Conservation (phyloP, 1,284 basidiomycete species). For the Trametes hirsuta region DNA sequence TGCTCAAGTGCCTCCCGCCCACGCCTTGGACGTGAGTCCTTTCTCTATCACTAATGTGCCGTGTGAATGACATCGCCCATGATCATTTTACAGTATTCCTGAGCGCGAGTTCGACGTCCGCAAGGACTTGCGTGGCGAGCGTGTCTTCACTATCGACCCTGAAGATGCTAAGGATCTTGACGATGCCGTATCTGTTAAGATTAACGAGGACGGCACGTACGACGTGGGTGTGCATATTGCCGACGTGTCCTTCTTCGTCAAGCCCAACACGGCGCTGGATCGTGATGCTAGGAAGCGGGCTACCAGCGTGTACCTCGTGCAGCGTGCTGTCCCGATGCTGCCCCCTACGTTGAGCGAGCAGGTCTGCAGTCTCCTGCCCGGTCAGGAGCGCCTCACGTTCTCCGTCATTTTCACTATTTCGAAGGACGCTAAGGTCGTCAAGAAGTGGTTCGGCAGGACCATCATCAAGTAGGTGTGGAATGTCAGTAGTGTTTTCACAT, state of each 20-base stretch:
- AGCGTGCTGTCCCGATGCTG: conserved; percentile 95
- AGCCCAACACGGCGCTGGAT: conserved; percentile 94
- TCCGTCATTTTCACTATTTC: conserved; percentile 88
- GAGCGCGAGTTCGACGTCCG: conserved; percentile 89
- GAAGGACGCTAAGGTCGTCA: conserved; percentile 79
- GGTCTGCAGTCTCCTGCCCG: conserved; percentile 89
- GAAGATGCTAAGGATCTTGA: conserved; percentile 90
- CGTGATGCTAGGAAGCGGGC: conserved; percentile 97
- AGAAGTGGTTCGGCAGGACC: conserved; percentile 92
- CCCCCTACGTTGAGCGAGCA: conserved; percentile 91
- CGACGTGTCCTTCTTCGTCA: conserved; percentile 96
- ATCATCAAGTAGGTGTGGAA: conserved; percentile 75
- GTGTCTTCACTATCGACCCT: conserved; percentile 95
- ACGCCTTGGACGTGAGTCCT: conserved; percentile 85
- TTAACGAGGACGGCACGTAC: conserved; percentile 88
- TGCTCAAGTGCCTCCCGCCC: conserved; percentile 95
- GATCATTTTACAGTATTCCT: conserved; percentile 66
- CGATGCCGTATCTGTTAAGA: conserved; percentile 89
- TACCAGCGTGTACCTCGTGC: conserved; percentile 95
- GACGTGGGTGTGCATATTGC: conserved; percentile 95
- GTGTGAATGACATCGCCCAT: not conserved
- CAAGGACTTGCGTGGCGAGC: conserved; percentile 83
- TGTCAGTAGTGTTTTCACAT: not conserved
- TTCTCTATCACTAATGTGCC: not conserved
- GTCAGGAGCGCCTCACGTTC: conserved; percentile 89